Evolutionary conservation across 495 filamentous ascomycete genomes (phyloP).

Genomic region (Hypoxylon lienhwacheense): DNA sequence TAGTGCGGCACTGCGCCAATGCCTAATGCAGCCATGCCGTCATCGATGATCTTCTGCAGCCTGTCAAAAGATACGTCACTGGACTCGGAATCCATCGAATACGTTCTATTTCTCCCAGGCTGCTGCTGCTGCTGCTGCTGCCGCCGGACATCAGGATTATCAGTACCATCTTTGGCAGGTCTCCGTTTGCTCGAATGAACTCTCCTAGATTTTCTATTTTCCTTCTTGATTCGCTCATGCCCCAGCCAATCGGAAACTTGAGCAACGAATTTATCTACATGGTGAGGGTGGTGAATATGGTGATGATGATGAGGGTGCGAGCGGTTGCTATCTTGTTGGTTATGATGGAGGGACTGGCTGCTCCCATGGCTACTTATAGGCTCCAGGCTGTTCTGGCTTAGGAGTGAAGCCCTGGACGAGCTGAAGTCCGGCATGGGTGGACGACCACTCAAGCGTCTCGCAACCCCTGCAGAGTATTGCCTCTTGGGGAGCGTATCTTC

Average conservation of each 20-base stretch:
- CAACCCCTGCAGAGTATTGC: slow-evolving; percentile 48
- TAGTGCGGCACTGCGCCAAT: slow-evolving; percentile 42
- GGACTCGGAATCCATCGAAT: slow-evolving; percentile 57
- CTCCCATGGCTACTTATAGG: slow-evolving; percentile 27
- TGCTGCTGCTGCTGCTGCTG: slow-evolving; percentile 19
- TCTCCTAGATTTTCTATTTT: slow-evolving; percentile 51
- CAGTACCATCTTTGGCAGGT: slow-evolving; percentile 23
- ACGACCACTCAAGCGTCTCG: slow-evolving; percentile 47
- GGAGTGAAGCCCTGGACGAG: slow-evolving; percentile 45
- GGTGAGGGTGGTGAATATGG: slow-evolving; percentile 40
- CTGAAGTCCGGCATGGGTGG: slow-evolving; percentile 33
- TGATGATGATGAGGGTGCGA: slow-evolving; percentile 22
- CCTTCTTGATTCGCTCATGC: slow-evolving; percentile 68
- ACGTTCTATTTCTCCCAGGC: slow-evolving; percentile 33
- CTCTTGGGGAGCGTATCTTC: slow-evolving; percentile 48
- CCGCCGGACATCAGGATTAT: slow-evolving; percentile 19
- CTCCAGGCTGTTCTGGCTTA: slow-evolving; percentile 42
- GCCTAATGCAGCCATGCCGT: slow-evolving; percentile 54
- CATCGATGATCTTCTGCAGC: slow-evolving; percentile 70
- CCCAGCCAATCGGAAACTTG: slow-evolving; percentile 82
- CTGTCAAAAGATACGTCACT: slow-evolving; percentile 65
- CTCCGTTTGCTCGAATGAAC: slow-evolving; percentile 36
- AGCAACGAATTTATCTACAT: slow-evolving; percentile 58
- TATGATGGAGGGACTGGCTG: slow-evolving; percentile 30
- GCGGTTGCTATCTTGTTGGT: slow-evolving; percentile 33